A percentile compares a stretch with the other conserved stretches of the same genome.
phyloP scores from a whole-genome alignment of 1,284 basidiomycete genomes.

The Trichosporon asahii region DNA sequence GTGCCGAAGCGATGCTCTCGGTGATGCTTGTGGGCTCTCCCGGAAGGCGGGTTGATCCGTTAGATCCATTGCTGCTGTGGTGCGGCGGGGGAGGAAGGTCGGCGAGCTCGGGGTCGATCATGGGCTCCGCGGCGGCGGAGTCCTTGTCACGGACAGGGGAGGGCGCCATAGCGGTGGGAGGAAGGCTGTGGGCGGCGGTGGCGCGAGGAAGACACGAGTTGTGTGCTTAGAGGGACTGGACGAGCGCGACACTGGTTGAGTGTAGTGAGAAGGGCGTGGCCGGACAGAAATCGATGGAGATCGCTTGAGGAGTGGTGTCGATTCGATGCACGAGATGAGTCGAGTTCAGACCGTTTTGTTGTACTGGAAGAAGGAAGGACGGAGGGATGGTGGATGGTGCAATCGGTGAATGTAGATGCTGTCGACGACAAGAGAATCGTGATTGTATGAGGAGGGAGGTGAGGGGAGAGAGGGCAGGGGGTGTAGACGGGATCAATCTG shows the following conservation, averaged over 20 bases:
- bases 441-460: neutral
- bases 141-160: conserved; percentile 15
- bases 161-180: conserved; percentile 14
- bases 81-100: conserved; percentile 37
- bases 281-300: neutral
- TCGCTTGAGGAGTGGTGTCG: neutral
- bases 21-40: conserved; percentile 36
- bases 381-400: neutral
- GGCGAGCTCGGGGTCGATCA: conserved; percentile 41
- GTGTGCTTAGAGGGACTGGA: neutral
- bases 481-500: conserved; percentile 1
- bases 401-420: neutral
- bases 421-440: neutral
- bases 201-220: neutral
- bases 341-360: neutral
- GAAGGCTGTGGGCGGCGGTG: conserved; percentile 13
- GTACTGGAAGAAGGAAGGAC: neutral
- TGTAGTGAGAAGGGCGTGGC: neutral
- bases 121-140: conserved; percentile 21
- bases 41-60: conserved; percentile 17
- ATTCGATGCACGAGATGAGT: neutral
- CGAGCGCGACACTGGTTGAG: neutral
- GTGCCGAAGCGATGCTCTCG: conserved; percentile 43
- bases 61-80: conserved; percentile 21
- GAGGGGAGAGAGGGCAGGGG: neutral